Evolutionary conservation across 2,329 filamentous ascomycete genomes (phyloP).

Genomic region (Alternaria arborescens): DNA sequence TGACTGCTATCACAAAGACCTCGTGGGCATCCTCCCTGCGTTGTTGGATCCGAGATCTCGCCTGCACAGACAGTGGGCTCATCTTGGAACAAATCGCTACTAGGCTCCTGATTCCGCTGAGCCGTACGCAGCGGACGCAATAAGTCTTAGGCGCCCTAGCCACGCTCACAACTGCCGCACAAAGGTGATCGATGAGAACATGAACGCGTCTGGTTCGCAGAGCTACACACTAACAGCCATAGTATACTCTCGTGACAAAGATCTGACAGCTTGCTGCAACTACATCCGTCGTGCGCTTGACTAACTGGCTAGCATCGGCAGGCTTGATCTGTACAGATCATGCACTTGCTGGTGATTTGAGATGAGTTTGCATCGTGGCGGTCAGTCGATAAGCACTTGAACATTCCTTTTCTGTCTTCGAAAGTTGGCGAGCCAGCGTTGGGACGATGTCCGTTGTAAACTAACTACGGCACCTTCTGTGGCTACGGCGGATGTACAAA

Average conservation of each 20-base stretch:
- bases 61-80: constrained; percentile 1
- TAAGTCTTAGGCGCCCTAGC: constrained; percentile 1
- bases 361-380: background rate
- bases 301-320: constrained; percentile 6
- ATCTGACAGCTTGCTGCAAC: constrained; percentile 5
- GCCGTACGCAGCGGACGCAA: constrained; percentile 5
- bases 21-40: constrained; percentile 13
- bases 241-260: constrained; percentile 6
- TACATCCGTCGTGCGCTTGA: constrained; percentile 6
- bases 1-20: constrained; percentile 5
- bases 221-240: constrained; percentile 2
- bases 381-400: background rate
- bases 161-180: constrained; percentile 6
- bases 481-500: background rate
- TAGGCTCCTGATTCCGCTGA: constrained; percentile 6
- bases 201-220: background rate
- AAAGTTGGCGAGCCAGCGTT: background rate
- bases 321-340: constrained; percentile 4
- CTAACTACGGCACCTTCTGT: background rate
- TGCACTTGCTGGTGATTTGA: constrained; percentile 4
- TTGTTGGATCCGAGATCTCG: constrained; percentile 10
- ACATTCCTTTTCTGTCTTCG: background rate
- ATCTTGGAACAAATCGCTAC: constrained; percentile 10
- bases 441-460: background rate
- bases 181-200: background rate